Conservation (phyloP, 495 filamentous ascomycete genomes). For the Aspergillus panamensis region DNA sequence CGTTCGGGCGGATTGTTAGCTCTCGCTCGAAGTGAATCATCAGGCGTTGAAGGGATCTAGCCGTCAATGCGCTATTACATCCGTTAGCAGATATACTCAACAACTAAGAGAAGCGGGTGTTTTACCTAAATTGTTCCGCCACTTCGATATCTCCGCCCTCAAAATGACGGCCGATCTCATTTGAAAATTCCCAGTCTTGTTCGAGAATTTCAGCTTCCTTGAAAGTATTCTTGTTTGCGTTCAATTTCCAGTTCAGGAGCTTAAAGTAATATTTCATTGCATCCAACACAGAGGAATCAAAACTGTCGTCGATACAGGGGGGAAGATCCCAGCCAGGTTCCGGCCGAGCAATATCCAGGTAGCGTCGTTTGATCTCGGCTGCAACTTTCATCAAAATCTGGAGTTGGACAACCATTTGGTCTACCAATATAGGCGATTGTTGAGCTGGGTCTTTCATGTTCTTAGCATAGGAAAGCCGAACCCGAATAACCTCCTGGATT, state of each 20-base stretch:
- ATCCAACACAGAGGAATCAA: conserved; percentile 92
- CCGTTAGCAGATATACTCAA: conserved; percentile 22
- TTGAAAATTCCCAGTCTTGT: conserved; percentile 95
- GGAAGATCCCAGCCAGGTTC: conserved; percentile 94
- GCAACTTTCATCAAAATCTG: conserved; percentile 89
- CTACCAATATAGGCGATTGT: conserved; percentile 84
- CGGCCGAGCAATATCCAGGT: conserved; percentile 75
- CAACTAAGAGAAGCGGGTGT: background rate
- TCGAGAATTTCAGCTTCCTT: conserved; percentile 97
- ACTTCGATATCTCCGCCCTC: conserved; percentile 94
- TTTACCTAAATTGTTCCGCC: conserved; percentile 91
- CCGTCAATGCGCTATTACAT: conserved; percentile 67
- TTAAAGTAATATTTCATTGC: conserved; percentile 97
- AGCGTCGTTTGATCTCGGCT: conserved; percentile 86
- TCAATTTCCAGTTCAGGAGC: conserved; percentile 94
- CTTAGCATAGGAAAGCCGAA: conserved; percentile 86
- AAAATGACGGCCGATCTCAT: conserved; percentile 82
- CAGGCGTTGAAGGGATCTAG: conserved; percentile 81
- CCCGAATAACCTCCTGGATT: conserved; percentile 93
- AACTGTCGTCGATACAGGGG: conserved; percentile 93
- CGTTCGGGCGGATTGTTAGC: conserved; percentile 74
- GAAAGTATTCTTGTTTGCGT: conserved; percentile 97
- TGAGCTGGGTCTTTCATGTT: conserved; percentile 89
- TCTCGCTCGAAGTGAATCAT: conserved; percentile 91
- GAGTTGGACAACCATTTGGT: conserved; percentile 96